phyloP scores from a whole-genome alignment of 2,329 filamentous ascomycete species.

The Ambrosiella cleistominuta region DNA sequence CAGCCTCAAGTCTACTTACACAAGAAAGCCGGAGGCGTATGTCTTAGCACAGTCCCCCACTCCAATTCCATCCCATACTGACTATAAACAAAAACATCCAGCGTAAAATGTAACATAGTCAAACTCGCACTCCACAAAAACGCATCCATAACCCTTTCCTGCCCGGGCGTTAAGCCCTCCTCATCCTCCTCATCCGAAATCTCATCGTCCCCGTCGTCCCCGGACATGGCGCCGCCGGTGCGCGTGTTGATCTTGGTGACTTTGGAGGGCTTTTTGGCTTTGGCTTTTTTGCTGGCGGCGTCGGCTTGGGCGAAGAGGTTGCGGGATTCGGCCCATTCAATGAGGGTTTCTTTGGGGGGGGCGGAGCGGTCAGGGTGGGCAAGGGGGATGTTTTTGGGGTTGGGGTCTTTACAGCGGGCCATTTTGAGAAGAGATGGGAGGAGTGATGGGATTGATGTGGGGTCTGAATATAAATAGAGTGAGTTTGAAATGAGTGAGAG shows the following conservation, averaged over 20 bases:
- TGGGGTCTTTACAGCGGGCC: slow-evolving; percentile 30
- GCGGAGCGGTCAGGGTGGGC: slow-evolving; percentile 50
- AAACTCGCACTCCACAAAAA: slow-evolving; percentile 44
- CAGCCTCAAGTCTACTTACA: not conserved
- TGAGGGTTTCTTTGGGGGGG: slow-evolving; percentile 47
- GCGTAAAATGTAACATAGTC: slow-evolving; percentile 55
- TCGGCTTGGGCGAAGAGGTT: slow-evolving; percentile 36
- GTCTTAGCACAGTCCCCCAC: slow-evolving; percentile 36
- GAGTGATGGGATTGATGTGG: not conserved
- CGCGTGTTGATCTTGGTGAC: slow-evolving; percentile 9
- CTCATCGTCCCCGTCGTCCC: slow-evolving; percentile 20
- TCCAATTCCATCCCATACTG: slow-evolving; percentile 55
- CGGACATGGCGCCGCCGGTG: slow-evolving; percentile 6
- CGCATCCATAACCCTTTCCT: slow-evolving; percentile 37
- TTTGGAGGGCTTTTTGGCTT: slow-evolving; percentile 11
- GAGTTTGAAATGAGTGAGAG: not conserved
- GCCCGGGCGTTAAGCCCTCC: slow-evolving; percentile 24
- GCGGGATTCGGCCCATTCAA: slow-evolving; percentile 52
- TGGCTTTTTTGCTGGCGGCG: slow-evolving; percentile 18
- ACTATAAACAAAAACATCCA: slow-evolving; percentile 62
- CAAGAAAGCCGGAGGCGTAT: slow-evolving; percentile 30
- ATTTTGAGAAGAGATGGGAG: slow-evolving; percentile 18
- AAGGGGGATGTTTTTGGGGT: slow-evolving; percentile 33
- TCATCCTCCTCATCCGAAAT: slow-evolving; percentile 19
- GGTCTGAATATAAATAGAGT: not conserved